Evolutionary conservation across 495 filamentous ascomycete genomes (phyloP), one percentile per base, ranked within the genome.

Genomic region (Parathielavia hyrcaniae): DNA sequence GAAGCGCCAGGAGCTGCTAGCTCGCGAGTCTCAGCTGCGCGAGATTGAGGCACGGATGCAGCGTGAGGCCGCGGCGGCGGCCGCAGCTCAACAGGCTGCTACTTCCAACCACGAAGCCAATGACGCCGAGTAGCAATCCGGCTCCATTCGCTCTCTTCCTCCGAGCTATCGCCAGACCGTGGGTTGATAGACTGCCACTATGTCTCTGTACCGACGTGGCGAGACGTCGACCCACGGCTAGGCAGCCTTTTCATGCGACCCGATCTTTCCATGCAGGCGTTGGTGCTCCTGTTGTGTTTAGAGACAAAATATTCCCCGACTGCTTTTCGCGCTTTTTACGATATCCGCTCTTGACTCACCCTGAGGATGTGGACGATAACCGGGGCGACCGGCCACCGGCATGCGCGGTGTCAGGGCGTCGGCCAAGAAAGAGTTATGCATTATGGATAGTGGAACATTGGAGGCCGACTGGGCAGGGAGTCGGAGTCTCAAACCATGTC

Each of bases 1-100:
- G 81, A 98, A 98, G 84, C 86, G 93, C 77, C 93, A 98, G 79
- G 93, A 98, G 77, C 80, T 98, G 53, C 78, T 98, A 71, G 93
- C 93, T 59, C 90, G 95, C 72, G 93, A 98, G 79, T 96, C 90
- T 70, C 93, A 98, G 76, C 83, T 98, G 63, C 89, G 91, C 75
- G 93, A 98, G 78, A 96, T 97, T 63, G 80, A 83, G 69, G 80
- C 80, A 20, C 75, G 80, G 64, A 83, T 83, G 80, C 78, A 81
- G 55, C 77, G 79, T 61, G 80, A 83, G 66, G 67, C 66, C n/a
- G 73, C 75, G 0, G 72, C 74, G 13, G 52, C 19, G 2, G 69
- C 66, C 10, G 65, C 62, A 14, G 62, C 69, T 53, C 67, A 67
- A 49, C 59, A 53, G 64, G 61, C 48, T 49, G 67, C 65, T 32